Conservation (phyloP, 2,329 filamentous ascomycete species). For the Phialemonium atrogriseum region DNA sequence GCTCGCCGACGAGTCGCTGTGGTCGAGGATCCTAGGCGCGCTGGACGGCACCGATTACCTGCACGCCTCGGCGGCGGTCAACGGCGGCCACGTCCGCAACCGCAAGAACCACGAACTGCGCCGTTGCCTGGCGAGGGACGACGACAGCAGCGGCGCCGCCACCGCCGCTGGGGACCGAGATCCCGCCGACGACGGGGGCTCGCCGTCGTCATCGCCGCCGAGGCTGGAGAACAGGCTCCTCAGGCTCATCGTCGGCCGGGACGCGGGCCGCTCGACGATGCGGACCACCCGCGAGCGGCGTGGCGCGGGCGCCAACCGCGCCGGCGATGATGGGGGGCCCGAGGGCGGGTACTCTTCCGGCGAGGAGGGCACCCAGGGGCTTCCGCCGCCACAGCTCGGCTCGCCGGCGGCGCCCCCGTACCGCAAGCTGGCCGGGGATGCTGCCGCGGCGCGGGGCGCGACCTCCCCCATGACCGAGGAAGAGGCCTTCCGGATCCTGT, state of each 20-base stretch:
- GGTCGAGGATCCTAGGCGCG: constrained; percentile 30
- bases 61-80: constrained; percentile 31
- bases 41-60: constrained; percentile 33
- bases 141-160: not conserved
- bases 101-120: constrained; percentile 35
- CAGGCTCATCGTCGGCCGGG: too few relatives aligned
- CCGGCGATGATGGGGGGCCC: too few relatives aligned
- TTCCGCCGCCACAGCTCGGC: too few relatives aligned
- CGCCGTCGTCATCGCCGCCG: constrained; percentile 3
- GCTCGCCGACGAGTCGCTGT: constrained; percentile 20
- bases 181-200: not conserved
- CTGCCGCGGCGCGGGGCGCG: not conserved
- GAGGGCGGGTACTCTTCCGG: too few relatives aligned
- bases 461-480: constrained; percentile 27
- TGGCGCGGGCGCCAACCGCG: too few relatives aligned
- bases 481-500: constrained; percentile 29
- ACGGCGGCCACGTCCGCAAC: constrained; percentile 32
- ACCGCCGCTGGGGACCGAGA: not conserved
- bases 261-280: not conserved
- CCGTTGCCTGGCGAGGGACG: not conserved
- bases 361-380: too few relatives aligned
- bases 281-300: not conserved
- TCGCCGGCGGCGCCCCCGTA: too few relatives aligned
- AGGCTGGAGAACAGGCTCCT: constrained; percentile 1
- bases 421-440: too few relatives aligned